Evolutionary conservation across 331 rosid species (phyloP).

Genomic region (Ulmus americana): DNA sequence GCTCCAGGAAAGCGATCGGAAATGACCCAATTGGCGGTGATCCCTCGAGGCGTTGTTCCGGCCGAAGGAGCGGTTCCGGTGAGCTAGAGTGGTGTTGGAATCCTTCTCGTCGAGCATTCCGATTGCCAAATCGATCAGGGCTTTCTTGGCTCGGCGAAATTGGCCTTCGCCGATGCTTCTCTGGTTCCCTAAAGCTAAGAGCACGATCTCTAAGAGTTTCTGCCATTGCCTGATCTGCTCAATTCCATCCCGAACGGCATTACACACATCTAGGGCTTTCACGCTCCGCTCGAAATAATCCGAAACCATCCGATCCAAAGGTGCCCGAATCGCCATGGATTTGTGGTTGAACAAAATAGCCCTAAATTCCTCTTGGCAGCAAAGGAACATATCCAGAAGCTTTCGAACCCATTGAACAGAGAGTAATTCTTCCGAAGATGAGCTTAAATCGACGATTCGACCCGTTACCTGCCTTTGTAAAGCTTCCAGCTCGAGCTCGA

Average conservation of each 20-base stretch:
- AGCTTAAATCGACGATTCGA: slow-evolving; percentile 40
- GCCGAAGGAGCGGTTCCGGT: slow-evolving; percentile 83
- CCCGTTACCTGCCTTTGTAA: slow-evolving; percentile 59
- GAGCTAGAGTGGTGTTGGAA: slow-evolving; percentile 33
- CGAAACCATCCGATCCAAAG: slow-evolving; percentile 60
- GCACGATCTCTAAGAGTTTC: slow-evolving; percentile 65
- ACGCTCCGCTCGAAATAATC: slow-evolving; percentile 72
- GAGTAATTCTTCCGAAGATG: slow-evolving; percentile 35
- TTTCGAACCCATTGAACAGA: slow-evolving; percentile 62
- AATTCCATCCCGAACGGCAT: slow-evolving; percentile 81
- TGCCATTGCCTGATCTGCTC: slow-evolving; percentile 77
- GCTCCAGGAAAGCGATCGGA: slow-evolving; percentile 83
- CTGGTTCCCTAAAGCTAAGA: slow-evolving; percentile 48
- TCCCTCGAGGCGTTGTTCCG: slow-evolving; percentile 37
- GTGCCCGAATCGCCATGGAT: slow-evolving; percentile 28
- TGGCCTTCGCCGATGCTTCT: slow-evolving; percentile 68
- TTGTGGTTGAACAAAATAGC: slow-evolving; percentile 38
- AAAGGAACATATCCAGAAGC: slow-evolving; percentile 61
- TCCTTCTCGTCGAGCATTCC: slow-evolving; percentile 78
- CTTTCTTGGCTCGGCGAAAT: slow-evolving; percentile 82
- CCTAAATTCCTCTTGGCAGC: slow-evolving; percentile 58
- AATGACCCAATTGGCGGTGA: slow-evolving; percentile 42
- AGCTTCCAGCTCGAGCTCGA: slow-evolving; percentile 40
- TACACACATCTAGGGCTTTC: slow-evolving; percentile 83
- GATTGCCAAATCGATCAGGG: slow-evolving; percentile 62